Conservation (phyloP, 495 filamentous ascomycete species). For the Cercophora sp. region DNA sequence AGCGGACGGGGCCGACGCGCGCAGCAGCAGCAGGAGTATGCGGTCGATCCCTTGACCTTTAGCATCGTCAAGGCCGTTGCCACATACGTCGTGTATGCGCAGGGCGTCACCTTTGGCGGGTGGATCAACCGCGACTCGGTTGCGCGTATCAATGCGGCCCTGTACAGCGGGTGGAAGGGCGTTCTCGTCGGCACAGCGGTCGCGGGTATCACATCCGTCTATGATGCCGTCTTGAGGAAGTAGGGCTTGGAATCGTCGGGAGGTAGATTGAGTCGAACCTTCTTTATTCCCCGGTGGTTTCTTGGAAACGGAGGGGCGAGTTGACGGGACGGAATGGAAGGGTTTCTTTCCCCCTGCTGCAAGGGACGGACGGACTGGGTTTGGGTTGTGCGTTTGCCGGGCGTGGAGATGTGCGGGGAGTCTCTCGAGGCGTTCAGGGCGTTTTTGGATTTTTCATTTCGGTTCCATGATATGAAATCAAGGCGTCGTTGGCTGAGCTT, state of each 20-base stretch:
- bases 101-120: constrained; percentile 63
- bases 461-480: not conserved
- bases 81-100: constrained; percentile 72
- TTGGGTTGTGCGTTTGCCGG: too few relatives aligned
- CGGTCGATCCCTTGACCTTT: constrained; percentile 81
- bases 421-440: constrained; percentile 8
- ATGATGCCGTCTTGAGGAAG: constrained; percentile 80
- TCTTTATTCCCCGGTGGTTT: not conserved
- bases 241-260: constrained; percentile 37
- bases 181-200: constrained; percentile 69
- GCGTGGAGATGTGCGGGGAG: not conserved
- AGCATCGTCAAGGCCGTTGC: constrained; percentile 80
- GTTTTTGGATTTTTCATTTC: not conserved
- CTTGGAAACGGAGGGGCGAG: not conserved
- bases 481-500: not conserved
- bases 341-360: not conserved
- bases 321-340: not conserved
- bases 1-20: constrained; percentile 27
- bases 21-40: constrained; percentile 33
- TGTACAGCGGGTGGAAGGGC: constrained; percentile 69
- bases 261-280: too few relatives aligned
- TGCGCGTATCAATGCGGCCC: constrained; percentile 55
- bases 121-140: constrained; percentile 55
- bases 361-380: not conserved
- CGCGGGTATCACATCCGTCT: constrained; percentile 65